Evolutionary conservation across 306 rosid genomes (phyloP).

Genomic region (Ochetophila trinervis): DNA sequence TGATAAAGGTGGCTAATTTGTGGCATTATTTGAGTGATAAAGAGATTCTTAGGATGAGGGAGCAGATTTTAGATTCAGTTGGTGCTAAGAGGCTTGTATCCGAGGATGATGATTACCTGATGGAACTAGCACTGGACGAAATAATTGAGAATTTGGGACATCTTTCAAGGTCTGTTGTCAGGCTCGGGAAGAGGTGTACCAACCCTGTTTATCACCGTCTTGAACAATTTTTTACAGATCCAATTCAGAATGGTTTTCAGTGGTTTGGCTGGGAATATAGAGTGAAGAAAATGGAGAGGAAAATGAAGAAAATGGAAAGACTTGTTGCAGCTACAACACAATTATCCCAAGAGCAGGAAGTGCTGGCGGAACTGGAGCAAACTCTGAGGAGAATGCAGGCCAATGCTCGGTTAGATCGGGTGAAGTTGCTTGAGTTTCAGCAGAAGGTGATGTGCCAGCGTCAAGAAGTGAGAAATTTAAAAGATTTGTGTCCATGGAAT

Average conservation of each 20-base stretch:
- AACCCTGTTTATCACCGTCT: constrained; percentile 56
- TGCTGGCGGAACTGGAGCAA: constrained; percentile 56
- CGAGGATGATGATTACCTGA: constrained; percentile 47
- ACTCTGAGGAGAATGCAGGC: constrained; percentile 49
- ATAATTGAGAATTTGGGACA: constrained; percentile 47
- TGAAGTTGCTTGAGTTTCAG: constrained; percentile 45
- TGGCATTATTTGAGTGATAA: constrained; percentile 64
- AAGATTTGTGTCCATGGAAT: constrained; percentile 68
- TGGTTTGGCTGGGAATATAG: constrained; percentile 74
- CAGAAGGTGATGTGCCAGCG: constrained; percentile 61
- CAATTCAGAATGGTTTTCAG: constrained; percentile 33
- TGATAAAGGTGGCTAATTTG: constrained; percentile 61
- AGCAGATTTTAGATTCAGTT: constrained; percentile 42
- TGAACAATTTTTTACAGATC: constrained; percentile 54
- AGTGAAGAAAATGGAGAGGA: constrained; percentile 80
- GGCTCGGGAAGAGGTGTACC: constrained; percentile 62
- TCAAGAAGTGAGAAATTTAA: constrained; percentile 54
- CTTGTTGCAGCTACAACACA: constrained; percentile 52
- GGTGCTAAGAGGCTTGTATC: constrained; percentile 68
- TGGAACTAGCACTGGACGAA: constrained; percentile 69
- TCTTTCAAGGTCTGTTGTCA: constrained; percentile 53
- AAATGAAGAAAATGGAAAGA: constrained; percentile 81
- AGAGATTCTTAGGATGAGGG: constrained; percentile 44
- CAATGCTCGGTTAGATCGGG: constrained; percentile 18
- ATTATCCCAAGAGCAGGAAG: constrained; percentile 56